These are phyloP conservation scores for Orbilia blumenaviensis DNA, from an alignment of 2,329 filamentous ascomycete species.

Conservation along the genomic window DNA sequence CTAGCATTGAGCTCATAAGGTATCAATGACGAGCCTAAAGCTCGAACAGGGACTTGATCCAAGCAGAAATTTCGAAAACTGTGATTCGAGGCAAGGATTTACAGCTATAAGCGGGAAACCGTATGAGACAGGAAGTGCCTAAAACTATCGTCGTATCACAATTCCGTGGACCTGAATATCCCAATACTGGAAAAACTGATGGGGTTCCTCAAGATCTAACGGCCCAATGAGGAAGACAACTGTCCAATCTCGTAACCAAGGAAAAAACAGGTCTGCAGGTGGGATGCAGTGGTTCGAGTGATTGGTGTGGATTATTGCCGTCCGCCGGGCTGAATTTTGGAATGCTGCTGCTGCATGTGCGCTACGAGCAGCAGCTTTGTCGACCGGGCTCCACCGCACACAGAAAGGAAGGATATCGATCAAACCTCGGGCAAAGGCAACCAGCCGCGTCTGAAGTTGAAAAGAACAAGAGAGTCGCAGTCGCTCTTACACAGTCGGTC, in stretches of 20 bases:
- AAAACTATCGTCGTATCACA: slow-evolving; percentile 46
- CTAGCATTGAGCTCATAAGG: slow-evolving; percentile 51
- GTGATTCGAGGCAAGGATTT: slow-evolving; percentile 48
- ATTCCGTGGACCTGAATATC: slow-evolving; percentile 24
- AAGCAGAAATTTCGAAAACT: slow-evolving; percentile 25
- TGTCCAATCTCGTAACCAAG: slow-evolving; percentile 54
- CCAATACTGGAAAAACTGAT: slow-evolving; percentile 31
- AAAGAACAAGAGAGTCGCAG: slow-evolving; percentile 17
- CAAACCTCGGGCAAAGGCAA: slow-evolving; percentile 10
- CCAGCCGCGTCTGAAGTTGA: slow-evolving; percentile 26
- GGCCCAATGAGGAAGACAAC: slow-evolving; percentile 53
- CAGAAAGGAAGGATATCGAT: slow-evolving; percentile 11
- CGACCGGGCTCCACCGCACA: slow-evolving; percentile 7
- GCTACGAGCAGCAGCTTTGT: slow-evolving; percentile 39
- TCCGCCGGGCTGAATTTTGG: slow-evolving; percentile 52
- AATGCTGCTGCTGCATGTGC: slow-evolving; percentile 53
- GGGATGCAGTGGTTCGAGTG: slow-evolving; percentile 39
- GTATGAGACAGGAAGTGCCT: slow-evolving; percentile 35
- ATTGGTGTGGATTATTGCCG: slow-evolving; percentile 54
- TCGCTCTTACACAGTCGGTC: slow-evolving; percentile 47
- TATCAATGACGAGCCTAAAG: slow-evolving; percentile 25
- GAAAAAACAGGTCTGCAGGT: slow-evolving; percentile 44
- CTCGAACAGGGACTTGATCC: slow-evolving; percentile 34
- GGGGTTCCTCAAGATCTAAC: slow-evolving; percentile 23
- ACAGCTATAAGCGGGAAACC: slow-evolving; percentile 45